Percentiles rank a stretch among this genome's conserved stretches.
Conservation (phyloP, 2,329 filamentous ascomycete species). For the Fusarium sterilihyphosum region DNA sequence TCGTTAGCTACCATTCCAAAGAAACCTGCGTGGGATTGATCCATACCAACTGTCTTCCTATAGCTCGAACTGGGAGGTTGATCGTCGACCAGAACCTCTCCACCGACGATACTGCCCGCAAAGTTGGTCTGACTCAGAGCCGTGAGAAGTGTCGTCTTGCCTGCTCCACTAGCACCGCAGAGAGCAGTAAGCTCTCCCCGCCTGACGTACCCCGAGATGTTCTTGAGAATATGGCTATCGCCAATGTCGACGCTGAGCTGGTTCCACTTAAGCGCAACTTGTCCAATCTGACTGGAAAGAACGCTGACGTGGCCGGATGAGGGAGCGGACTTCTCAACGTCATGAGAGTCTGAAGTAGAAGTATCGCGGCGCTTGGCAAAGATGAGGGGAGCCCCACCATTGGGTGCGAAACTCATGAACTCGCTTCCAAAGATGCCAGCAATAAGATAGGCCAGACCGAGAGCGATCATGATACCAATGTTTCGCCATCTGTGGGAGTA, state of each 20-base stretch:
- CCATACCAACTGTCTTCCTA: not conserved
- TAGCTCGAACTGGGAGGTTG: not conserved
- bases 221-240: not conserved
- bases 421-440: not conserved
- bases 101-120: not conserved
- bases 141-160: not conserved
- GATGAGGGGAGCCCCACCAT: not conserved
- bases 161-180: not conserved
- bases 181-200: not conserved
- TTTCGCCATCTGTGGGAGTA: not conserved
- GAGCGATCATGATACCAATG: not conserved
- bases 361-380: not conserved
- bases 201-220: not conserved
- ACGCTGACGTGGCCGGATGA: not conserved
- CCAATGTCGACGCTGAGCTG: not conserved
- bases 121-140: not conserved
- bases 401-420: not conserved
- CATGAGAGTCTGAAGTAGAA: not conserved
- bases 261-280: not conserved
- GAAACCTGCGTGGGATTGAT: accelerated
- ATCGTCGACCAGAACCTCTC: not conserved
- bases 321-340: not conserved
- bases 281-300: not conserved
- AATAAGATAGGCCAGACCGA: not conserved
- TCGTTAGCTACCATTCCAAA: not conserved